Conservation (phyloP, 768 basidiomycete genomes). For the Phanerodontia chrysosporium region DNA sequence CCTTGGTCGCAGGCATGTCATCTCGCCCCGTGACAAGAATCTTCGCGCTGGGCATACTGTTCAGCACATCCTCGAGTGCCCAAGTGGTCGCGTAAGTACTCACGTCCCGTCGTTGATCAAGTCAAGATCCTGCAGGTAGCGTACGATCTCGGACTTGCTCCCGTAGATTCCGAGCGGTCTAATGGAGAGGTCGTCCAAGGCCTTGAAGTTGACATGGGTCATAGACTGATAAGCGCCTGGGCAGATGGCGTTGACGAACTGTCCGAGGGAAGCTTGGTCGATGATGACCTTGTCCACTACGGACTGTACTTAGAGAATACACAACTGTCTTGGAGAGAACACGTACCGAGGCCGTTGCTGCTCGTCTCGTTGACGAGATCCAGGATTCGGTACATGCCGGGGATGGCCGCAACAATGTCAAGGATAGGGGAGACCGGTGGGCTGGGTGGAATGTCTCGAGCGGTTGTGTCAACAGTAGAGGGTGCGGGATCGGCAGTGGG, state of each 20-base stretch:
- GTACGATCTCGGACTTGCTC: constrained; percentile 44
- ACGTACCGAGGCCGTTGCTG: constrained; percentile 47
- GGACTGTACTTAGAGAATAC: neutral
- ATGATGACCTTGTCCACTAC: constrained; percentile 65
- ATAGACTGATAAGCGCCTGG: constrained; percentile 52
- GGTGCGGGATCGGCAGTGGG: too few relatives aligned
- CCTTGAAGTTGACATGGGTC: constrained; percentile 53
- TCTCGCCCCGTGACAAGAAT: constrained; percentile 16
- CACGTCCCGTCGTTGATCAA: constrained; percentile 39
- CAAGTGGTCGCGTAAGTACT: too few relatives aligned
- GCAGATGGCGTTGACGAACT: constrained; percentile 43
- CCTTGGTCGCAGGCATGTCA: constrained; percentile 20
- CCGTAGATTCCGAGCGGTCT: constrained; percentile 58
- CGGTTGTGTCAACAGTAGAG: too few relatives aligned
- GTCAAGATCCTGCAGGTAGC: constrained; percentile 35
- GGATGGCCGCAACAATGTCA: constrained; percentile 24
- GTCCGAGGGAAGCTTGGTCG: constrained; percentile 42
- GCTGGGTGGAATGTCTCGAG: too few relatives aligned
- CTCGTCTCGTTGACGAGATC: constrained; percentile 50
- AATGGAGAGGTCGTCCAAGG: constrained; percentile 41
- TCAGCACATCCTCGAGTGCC: neutral
- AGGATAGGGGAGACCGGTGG: neutral
- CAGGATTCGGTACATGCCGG: constrained; percentile 49
- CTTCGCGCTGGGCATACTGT: constrained; percentile 12
- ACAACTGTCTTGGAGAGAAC: neutral